These are phyloP conservation scores for Biscogniauxia mediterranea DNA, from an alignment of 2,329 filamentous ascomycete species.

Conservation along the genomic window DNA sequence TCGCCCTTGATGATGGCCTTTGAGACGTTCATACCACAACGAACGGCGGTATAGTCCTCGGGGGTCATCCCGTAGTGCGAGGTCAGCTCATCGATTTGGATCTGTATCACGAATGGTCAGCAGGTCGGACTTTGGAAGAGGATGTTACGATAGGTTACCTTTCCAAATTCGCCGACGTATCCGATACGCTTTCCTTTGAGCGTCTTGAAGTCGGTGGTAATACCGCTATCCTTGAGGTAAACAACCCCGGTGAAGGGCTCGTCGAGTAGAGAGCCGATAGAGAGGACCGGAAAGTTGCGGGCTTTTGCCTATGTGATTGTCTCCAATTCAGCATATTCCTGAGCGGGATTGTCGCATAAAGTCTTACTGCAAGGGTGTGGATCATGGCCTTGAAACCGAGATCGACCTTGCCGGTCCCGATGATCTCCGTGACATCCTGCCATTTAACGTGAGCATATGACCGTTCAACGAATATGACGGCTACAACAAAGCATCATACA, in stretches of 20 bases:
- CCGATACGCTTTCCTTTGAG: conserved; percentile 76
- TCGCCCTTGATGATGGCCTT: conserved; percentile 71
- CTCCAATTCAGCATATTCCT: conserved; percentile 4
- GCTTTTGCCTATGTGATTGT: conserved; percentile 60
- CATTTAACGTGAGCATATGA: conserved; percentile 8
- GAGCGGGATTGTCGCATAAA: background rate
- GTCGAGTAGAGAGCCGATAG: conserved; percentile 72
- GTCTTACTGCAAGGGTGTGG: conserved; percentile 67
- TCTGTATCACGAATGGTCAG: conserved; percentile 35
- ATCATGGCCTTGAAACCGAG: conserved; percentile 85
- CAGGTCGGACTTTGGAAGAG: no score
- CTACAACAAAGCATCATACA: conserved; percentile 38
- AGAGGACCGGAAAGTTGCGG: conserved; percentile 69
- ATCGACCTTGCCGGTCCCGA: conserved; percentile 72
- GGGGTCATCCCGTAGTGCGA: conserved; percentile 74
- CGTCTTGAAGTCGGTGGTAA: conserved; percentile 71
- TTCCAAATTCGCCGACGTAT: conserved; percentile 79
- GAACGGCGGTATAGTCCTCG: conserved; percentile 71
- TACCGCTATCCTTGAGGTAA: conserved; percentile 71
- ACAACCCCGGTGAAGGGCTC: conserved; percentile 79
- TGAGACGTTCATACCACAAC: conserved; percentile 79
- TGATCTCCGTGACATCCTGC: conserved; percentile 77
- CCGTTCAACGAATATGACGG: background rate
- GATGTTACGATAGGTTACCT: conserved; percentile 28
- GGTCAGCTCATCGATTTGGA: conserved; percentile 79